phyloP scores from a whole-genome alignment of 1,284 basidiomycete genomes.

The Sanghuangporus weigelae region DNA sequence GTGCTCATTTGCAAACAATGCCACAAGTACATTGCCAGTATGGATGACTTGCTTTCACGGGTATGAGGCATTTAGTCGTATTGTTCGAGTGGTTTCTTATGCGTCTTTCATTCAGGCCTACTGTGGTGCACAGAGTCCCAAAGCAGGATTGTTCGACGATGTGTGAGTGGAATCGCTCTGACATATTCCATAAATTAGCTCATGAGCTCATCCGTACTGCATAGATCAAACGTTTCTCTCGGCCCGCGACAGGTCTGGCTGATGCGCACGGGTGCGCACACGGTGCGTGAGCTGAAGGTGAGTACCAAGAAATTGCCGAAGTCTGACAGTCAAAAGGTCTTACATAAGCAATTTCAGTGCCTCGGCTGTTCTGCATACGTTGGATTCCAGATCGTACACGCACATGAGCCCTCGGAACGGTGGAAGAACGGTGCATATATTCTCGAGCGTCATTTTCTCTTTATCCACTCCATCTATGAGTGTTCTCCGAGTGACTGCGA shows the following conservation, averaged over 20 bases:
- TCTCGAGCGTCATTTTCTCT: conserved; percentile 47
- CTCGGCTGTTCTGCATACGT: conserved; percentile 43
- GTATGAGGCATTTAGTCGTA: not conserved
- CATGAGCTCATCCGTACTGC: not conserved
- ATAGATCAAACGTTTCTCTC: conserved; percentile 11
- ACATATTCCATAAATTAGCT: not conserved
- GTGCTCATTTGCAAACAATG: conserved; percentile 16
- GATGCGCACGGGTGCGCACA: conserved; percentile 60
- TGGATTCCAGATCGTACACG: conserved; percentile 59
- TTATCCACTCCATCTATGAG: conserved; percentile 15
- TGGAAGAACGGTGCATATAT: conserved; percentile 60
- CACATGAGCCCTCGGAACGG: conserved; percentile 48
- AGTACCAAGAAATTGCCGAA: not conserved
- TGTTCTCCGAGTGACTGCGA: conserved; percentile 1
- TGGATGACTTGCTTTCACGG: conserved; percentile 16
- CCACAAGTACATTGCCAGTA: conserved; percentile 15
- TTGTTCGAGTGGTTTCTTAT: not conserved
- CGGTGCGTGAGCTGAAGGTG: conserved; percentile 43
- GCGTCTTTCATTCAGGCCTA: conserved; percentile 3
- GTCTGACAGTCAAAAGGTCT: not conserved
- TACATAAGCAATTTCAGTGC: conserved; percentile 29
- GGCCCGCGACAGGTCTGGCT: conserved; percentile 26
- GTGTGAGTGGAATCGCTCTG: conserved; percentile 1
- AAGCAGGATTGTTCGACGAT: conserved; percentile 16
- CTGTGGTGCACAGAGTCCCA: conserved; percentile 15